phyloP scores from a whole-genome alignment of 2,329 filamentous ascomycete genomes.

The Xylariaceae sp. region DNA sequence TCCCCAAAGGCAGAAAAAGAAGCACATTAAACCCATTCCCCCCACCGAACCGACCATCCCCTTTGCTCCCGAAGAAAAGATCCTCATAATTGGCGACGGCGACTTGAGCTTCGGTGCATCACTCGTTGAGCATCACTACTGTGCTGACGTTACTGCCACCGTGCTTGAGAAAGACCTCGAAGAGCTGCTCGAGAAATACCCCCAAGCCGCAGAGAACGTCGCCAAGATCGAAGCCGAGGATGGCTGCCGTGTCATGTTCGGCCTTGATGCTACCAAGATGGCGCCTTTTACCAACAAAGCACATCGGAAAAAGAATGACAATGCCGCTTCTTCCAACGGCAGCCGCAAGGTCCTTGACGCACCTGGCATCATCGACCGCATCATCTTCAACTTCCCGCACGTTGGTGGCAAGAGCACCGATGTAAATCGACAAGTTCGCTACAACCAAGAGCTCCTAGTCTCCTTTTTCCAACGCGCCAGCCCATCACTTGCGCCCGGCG shows the following conservation, averaged over 20 bases:
- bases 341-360: not conserved
- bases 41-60: conserved; percentile 57
- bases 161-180: conserved; percentile 58
- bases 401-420: conserved; percentile 89
- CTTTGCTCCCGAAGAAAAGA: conserved; percentile 63
- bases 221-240: conserved; percentile 47
- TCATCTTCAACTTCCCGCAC: conserved; percentile 97
- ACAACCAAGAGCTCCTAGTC: conserved; percentile 80
- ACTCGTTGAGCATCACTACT: conserved; percentile 64
- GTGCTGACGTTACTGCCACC: conserved; percentile 66
- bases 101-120: conserved; percentile 76
- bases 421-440: conserved; percentile 88
- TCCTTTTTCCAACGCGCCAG: conserved; percentile 61
- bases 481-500: conserved; percentile 51
- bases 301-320: conserved; percentile 1
- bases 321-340: conserved; percentile 5
- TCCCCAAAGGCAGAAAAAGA: conserved; percentile 11
- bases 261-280: conserved; percentile 67
- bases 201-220: conserved; percentile 62
- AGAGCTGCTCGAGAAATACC: conserved; percentile 70
- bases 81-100: conserved; percentile 76
- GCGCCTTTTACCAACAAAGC: conserved; percentile 46
- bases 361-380: conserved; percentile 60
- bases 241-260: conserved; percentile 50
- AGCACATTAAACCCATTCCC: not conserved